These are phyloP conservation scores for Pseudomassariella vexata DNA, from an alignment of 2,329 filamentous ascomycete species.

Conservation along the genomic window DNA sequence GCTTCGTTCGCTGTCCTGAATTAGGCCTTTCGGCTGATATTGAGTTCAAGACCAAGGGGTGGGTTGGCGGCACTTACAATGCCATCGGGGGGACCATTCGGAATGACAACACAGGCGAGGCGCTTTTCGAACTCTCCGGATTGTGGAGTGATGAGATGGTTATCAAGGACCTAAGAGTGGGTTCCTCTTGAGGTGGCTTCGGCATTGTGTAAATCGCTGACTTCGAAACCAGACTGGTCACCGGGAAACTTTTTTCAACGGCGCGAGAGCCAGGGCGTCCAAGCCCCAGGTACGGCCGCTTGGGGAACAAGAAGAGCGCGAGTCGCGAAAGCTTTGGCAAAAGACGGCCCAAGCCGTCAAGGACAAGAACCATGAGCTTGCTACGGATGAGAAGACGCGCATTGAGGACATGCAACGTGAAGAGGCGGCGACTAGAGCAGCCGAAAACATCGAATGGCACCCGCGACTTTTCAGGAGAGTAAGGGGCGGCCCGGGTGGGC, in stretches of 20 bases:
- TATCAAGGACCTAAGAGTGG: conserved; percentile 74
- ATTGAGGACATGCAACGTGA: conserved; percentile 90
- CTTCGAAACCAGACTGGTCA: conserved; percentile 64
- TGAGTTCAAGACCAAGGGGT: conserved; percentile 98
- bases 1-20: conserved; percentile 86
- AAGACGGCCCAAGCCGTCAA: conserved; percentile 77
- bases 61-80: conserved; percentile 94
- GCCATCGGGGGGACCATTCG: conserved; percentile 89
- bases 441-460: conserved; percentile 79
- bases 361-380: conserved; percentile 77
- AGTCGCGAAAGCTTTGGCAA: conserved; percentile 85
- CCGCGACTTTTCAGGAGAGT: conserved; percentile 79
- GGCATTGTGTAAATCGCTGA: conserved; percentile 10
- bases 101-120: conserved; percentile 78
- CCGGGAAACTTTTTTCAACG: conserved; percentile 86
- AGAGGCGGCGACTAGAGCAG: conserved; percentile 73
- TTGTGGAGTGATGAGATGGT: conserved; percentile 94
- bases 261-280: conserved; percentile 69
- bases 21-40: conserved; percentile 81
- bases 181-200: conserved; percentile 16
- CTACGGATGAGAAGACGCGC: conserved; percentile 93
- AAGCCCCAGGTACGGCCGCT: conserved; percentile 69
- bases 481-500: conserved; percentile 60
- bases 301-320: conserved; percentile 80
- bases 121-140: conserved; percentile 86